Evolutionary conservation across 768 basidiomycete genomes (phyloP), one percentile per base, ranked within the genome.

Genomic region (Clitopilus passeckerianus): DNA sequence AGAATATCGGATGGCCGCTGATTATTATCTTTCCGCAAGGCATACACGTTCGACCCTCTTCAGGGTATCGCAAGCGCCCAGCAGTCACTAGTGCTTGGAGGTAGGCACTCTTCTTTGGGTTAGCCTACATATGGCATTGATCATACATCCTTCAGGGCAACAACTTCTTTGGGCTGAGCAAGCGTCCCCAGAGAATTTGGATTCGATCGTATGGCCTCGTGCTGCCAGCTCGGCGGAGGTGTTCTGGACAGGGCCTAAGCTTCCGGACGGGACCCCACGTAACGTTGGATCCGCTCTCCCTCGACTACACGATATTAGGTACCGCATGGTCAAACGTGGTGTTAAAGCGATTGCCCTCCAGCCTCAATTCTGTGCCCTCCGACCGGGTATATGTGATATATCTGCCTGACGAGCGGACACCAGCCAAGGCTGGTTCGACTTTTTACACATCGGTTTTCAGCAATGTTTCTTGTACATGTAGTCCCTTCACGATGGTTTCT

Each of bases 111-210:
- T 57, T 33, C 24, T 53, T 46, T 18, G 52, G 15, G 35, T 53
- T 54, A 57, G n/a, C 1, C 12, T 44, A 8, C 18, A 54, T 8
- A 24, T 33, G 18, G n/a, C 27, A 16, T 27, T 18, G 56, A 34
- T 16, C 20, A 35, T 20, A 22, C 23, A 52, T 44, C 16, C 14
- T 57, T 5, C 54, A 85, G 83, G 85, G 14, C 80, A 91, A 66
- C 83, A 87, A 33, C 78, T 85, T 0, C 75, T 92, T 2, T 92
- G 88, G 89, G 80, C 85, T 0, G 90, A 91, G 67, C 89, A 91
- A 68, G 81, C 87, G 0, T 80, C 80, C 7, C 80, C 87, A n/a
- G 74, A 78, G 58, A 91, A 87, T 65, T 70, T 91, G 24, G 90
- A 92, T 64, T 65, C 82, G 1, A 85, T 84, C 53, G 76, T 80